phyloP scores from a whole-genome alignment of 192 early-diverging fungal genomes.

The Dissophora ornata region DNA sequence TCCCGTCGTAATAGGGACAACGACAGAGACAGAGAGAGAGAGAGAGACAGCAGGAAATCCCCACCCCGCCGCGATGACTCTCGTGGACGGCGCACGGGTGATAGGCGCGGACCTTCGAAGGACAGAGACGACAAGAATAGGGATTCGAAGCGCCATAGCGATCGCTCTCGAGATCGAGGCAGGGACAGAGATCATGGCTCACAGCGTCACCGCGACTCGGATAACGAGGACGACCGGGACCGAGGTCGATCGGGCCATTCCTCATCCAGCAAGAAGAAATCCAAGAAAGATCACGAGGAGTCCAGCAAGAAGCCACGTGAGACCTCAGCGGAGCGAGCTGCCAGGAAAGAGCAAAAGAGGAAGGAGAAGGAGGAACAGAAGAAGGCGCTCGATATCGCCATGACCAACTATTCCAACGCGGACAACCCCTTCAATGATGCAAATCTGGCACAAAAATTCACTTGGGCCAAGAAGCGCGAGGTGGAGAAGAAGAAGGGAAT shows the following conservation, averaged over 20 bases:
- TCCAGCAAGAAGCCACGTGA: slow-evolving; percentile 27
- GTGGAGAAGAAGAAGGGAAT: slow-evolving; percentile 79
- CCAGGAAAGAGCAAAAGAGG: slow-evolving; percentile 33
- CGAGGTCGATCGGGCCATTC: slow-evolving; percentile 29
- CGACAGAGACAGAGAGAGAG: slow-evolving; percentile 5
- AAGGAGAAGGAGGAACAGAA: slow-evolving; percentile 49
- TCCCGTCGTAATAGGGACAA: slow-evolving; percentile 15
- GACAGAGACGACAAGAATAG: not conserved
- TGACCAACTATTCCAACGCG: slow-evolving; percentile 72
- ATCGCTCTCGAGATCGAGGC: slow-evolving; percentile 8
- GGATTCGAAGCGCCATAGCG: not conserved
- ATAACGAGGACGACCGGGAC: slow-evolving; percentile 12
- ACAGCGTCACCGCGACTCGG: slow-evolving; percentile 18
- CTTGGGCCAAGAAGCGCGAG: slow-evolving; percentile 95
- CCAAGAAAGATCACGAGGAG: slow-evolving; percentile 16
- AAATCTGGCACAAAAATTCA: slow-evolving; percentile 86
- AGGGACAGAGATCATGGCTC: slow-evolving; percentile 15
- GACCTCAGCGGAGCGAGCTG: slow-evolving; percentile 41
- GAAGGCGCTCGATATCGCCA: slow-evolving; percentile 39
- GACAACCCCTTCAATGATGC: slow-evolving; percentile 88
- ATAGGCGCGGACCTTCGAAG: slow-evolving; percentile 2
- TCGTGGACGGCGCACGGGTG: not conserved
- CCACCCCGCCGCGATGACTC: not conserved
- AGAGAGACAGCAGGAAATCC: slow-evolving; percentile 6
- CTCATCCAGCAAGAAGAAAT: slow-evolving; percentile 42